Evolutionary conservation across 2,329 filamentous ascomycete species (phyloP).

Genomic region (Arachnomyces sp.): DNA sequence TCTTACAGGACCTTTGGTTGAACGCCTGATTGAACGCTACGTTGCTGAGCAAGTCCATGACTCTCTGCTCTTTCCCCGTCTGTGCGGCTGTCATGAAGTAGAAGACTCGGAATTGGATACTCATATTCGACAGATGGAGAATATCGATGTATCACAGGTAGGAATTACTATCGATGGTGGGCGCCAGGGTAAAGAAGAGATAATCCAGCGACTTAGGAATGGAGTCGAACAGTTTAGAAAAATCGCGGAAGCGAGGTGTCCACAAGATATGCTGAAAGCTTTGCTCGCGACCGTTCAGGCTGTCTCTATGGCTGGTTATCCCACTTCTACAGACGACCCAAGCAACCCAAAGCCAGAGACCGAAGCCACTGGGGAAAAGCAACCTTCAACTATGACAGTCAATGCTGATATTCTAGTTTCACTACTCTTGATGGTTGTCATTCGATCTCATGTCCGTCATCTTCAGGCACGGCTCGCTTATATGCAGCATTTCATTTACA

Average conservation of each 20-base stretch:
- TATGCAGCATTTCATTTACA: constrained; percentile 95
- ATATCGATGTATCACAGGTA: constrained; percentile 88
- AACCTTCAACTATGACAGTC: constrained; percentile 53
- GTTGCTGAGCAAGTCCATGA: constrained; percentile 89
- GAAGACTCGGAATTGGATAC: constrained; percentile 84
- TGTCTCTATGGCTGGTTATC: constrained; percentile 60
- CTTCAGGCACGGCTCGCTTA: constrained; percentile 85
- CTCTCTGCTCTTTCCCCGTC: constrained; percentile 68
- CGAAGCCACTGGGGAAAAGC: constrained; percentile 43
- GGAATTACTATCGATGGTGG: constrained; percentile 80
- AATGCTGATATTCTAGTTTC: constrained; percentile 93
- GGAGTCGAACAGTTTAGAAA: constrained; percentile 87
- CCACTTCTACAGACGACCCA: constrained; percentile 19
- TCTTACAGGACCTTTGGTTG: constrained; percentile 82
- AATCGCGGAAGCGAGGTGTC: constrained; percentile 67
- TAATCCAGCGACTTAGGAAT: constrained; percentile 66
- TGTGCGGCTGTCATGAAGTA: constrained; percentile 67
- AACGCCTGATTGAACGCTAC: constrained; percentile 90
- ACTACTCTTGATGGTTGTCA: constrained; percentile 82
- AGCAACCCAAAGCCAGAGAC: constrained; percentile 23
- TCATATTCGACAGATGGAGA: constrained; percentile 87
- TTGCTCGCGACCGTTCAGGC: constrained; percentile 75
- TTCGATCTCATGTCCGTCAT: constrained; percentile 78
- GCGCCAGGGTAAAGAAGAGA: constrained; percentile 67
- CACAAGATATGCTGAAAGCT: constrained; percentile 81